Percentiles rank a stretch among this genome's conserved stretches.
These are phyloP conservation scores for Juglanconis oblonga DNA, from an alignment of 2,329 filamentous ascomycete species.

Conservation along the genomic window DNA sequence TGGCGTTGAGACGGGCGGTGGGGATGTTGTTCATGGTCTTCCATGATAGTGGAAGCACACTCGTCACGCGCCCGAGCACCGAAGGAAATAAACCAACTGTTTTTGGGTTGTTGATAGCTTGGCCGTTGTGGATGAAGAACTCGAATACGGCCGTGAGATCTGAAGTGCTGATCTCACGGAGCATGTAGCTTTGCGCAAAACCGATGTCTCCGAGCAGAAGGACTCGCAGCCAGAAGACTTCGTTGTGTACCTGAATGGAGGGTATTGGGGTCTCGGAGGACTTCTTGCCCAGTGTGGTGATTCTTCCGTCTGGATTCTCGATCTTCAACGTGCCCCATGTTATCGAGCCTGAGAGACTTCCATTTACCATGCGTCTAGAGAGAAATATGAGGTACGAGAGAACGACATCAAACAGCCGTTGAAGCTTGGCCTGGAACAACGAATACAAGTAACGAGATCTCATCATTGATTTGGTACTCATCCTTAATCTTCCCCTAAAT, in stretches of 20 bases:
- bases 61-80: not conserved
- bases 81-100: not conserved
- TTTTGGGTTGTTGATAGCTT: not conserved
- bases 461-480: not conserved
- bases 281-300: not conserved
- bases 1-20: constrained; percentile 5
- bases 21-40: constrained; percentile 7
- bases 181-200: constrained; percentile 18
- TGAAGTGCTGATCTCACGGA: constrained; percentile 12
- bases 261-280: not conserved
- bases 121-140: constrained; percentile 17
- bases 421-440: not conserved
- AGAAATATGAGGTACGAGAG: not conserved
- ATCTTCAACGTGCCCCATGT: constrained; percentile 1
- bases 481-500: too few relatives aligned
- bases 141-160: constrained; percentile 12
- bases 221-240: constrained; percentile 14
- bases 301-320: not conserved
- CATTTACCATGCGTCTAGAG: constrained; percentile 1
- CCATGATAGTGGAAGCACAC: not conserved
- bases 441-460: not conserved
- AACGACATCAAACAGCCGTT: not conserved
- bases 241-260: not conserved
- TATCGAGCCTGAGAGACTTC: not conserved
- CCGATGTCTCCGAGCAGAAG: constrained; percentile 13